phyloP scores from a whole-genome alignment of 805 yeast species.

The Metschnikowia anglica region DNA sequence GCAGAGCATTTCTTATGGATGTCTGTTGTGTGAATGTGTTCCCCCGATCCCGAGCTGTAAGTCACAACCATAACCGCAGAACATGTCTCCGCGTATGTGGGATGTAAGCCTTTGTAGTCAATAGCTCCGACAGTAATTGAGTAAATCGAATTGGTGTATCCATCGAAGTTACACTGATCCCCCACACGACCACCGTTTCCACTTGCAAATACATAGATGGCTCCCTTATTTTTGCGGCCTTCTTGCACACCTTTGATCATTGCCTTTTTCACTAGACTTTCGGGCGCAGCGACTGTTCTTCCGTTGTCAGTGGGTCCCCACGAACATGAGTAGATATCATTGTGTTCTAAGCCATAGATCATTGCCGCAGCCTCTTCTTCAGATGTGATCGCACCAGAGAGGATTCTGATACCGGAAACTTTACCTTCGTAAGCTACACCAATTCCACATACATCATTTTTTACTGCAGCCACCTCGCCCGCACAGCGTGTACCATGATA shows the following conservation, averaged over 20 bases:
- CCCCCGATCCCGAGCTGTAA: slow-evolving; percentile 87
- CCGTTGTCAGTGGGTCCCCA: slow-evolving; percentile 99
- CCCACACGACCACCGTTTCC: slow-evolving; percentile 87
- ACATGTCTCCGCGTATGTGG: slow-evolving; percentile 88
- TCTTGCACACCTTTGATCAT: slow-evolving; percentile 78
- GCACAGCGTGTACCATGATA: slow-evolving; percentile 98
- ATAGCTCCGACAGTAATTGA: slow-evolving; percentile 94
- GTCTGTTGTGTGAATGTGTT: slow-evolving; percentile 86
- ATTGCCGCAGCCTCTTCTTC: slow-evolving; percentile 92
- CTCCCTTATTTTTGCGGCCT: slow-evolving; percentile 80
- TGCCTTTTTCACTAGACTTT: slow-evolving; percentile 72
- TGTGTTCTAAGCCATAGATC: slow-evolving; percentile 73
- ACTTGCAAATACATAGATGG: slow-evolving; percentile 90
- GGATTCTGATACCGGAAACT: slow-evolving; percentile 86
- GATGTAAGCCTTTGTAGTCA: slow-evolving; percentile 83
- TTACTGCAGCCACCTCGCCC: slow-evolving; percentile 92
- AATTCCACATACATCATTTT: slow-evolving; percentile 86
- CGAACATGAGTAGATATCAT: slow-evolving; percentile 94
- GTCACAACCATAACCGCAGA: slow-evolving; percentile 94
- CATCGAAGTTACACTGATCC: slow-evolving; percentile 95
- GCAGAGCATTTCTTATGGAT: slow-evolving; percentile 66
- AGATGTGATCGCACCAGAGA: slow-evolving; percentile 74
- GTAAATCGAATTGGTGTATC: slow-evolving; percentile 92
- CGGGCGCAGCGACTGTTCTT: slow-evolving; percentile 79
- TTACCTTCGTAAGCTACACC: slow-evolving; percentile 91